Percentiles rank a stretch among this genome's conserved stretches.
phyloP scores from a whole-genome alignment of 2,329 filamentous ascomycete genomes.

The Diplodia scrobiculata region DNA sequence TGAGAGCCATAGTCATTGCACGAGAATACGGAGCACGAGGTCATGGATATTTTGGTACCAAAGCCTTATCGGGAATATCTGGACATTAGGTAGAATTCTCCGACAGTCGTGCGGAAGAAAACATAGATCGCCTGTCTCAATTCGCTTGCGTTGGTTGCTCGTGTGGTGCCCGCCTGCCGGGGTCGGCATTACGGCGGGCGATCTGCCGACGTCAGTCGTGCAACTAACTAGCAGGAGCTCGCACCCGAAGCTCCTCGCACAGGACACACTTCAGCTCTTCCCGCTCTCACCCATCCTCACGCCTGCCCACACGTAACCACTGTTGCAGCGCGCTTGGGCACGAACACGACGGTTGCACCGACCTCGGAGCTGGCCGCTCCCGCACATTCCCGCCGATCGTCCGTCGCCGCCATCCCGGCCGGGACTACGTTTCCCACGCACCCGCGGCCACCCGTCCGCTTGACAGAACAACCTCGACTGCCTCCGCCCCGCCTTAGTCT shows the following conservation, averaged over 20 bases:
- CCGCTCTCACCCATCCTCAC: background rate
- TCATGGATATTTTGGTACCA: background rate
- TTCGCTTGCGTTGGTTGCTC: background rate
- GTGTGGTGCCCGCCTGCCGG: background rate
- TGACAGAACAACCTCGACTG: constrained; percentile 12
- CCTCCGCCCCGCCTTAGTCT: constrained; percentile 13
- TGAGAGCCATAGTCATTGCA: background rate
- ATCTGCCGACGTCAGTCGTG: constrained; percentile 12
- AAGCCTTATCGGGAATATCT: background rate
- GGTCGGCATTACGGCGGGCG: background rate
- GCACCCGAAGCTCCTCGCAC: background rate
- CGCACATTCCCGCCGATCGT: background rate
- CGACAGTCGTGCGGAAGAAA: constrained; percentile 3
- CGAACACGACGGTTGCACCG: constrained; percentile 7
- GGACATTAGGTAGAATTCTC: background rate
- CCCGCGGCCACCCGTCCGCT: constrained; percentile 15
- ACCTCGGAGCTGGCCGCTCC: background rate
- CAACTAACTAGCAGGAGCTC: background rate
- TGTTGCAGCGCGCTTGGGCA: background rate
- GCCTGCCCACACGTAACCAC: background rate
- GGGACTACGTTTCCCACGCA: background rate
- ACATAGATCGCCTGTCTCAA: background rate
- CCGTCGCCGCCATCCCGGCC: constrained; percentile 7
- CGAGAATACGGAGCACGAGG: constrained; percentile 17
- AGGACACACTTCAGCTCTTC: constrained; percentile 4